Evolutionary conservation across 2,329 filamentous ascomycete genomes (phyloP), one percentile per base, ranked within the genome.

Genomic region (Pyrenophora graminea): DNA sequence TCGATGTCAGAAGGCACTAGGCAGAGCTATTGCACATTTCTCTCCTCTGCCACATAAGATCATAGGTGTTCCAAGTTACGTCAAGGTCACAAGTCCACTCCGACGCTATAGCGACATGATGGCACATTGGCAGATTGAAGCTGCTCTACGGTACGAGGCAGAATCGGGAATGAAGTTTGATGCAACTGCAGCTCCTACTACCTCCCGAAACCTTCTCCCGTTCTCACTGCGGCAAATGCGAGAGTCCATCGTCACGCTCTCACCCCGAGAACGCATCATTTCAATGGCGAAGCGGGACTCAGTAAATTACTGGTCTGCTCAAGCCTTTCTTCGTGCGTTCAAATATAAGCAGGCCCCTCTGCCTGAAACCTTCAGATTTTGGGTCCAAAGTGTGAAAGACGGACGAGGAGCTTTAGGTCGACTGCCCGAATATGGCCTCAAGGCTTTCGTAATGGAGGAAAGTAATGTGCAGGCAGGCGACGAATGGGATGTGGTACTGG

Each of bases 81-180:
- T 79, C 51, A 85, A 83, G 69, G 77, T 79, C 43, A 87, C 84
- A 0, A 85, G 80, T 61, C 85, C 85, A 1, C 74, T 87, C 18
- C 80, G 85, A 43, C 78, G 84, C 32, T 86, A 82, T 66, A 76
- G 75, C 39, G 85, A 87, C 67, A 77, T 87, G 64, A 75, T 87
- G 39, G 73, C 78, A 9, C 84, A 86, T 64, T 87, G 85, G 77
- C 84, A 87, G 58, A 84, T 86, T 39, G 83, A 86, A 72, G 80
- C 83, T 6, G 83, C 82, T 1, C 60, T 87, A 34, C 80, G 81
- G 9, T 77, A 81, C 54, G 84, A 86, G 68, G 76, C 79, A 9
- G 62, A 70, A 25, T 74, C 75, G 4, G 77, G 77, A 12, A 66
- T 69, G 17, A 73, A 63, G n/a, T 71, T 82, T 19, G 59, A 76